phyloP scores from a whole-genome alignment of 768 basidiomycete species.

The Kwoniella sp. region DNA sequence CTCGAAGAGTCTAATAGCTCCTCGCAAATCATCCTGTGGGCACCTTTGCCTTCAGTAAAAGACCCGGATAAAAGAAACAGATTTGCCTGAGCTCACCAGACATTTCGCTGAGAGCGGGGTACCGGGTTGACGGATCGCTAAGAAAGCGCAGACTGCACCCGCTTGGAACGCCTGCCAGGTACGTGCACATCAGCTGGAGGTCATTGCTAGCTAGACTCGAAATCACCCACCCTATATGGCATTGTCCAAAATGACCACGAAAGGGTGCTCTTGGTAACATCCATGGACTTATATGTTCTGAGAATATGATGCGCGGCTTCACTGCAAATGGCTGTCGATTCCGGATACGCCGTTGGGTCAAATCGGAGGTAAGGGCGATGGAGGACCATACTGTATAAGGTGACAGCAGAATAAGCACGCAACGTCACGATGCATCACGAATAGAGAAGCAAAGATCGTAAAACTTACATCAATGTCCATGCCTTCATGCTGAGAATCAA shows the following conservation, averaged over 20 bases:
- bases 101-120: conserved; percentile 43
- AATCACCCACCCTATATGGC: conserved; percentile 41
- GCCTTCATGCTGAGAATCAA: conserved; percentile 51
- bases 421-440: background rate
- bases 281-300: conserved; percentile 60
- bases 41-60: background rate
- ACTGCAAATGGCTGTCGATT: conserved; percentile 68
- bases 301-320: conserved; percentile 64
- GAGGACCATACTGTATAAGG: conserved; percentile 41
- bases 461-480: conserved; percentile 48
- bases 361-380: conserved; percentile 53
- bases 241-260: conserved; percentile 55
- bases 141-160: conserved; percentile 45
- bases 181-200: background rate
- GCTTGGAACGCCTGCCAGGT: conserved; percentile 52
- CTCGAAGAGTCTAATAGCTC: conserved; percentile 45
- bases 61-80: no score
- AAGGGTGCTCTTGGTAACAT: conserved; percentile 41
- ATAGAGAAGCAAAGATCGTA: no score
- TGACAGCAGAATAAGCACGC: no score
- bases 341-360: conserved; percentile 52
- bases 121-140: conserved; percentile 52
- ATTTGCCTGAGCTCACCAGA: conserved; percentile 32
- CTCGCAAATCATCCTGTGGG: conserved; percentile 44
- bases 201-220: background rate